phyloP scores from a whole-genome alignment of 1,139 yeast species.

The Arxiozyma telluris region DNA sequence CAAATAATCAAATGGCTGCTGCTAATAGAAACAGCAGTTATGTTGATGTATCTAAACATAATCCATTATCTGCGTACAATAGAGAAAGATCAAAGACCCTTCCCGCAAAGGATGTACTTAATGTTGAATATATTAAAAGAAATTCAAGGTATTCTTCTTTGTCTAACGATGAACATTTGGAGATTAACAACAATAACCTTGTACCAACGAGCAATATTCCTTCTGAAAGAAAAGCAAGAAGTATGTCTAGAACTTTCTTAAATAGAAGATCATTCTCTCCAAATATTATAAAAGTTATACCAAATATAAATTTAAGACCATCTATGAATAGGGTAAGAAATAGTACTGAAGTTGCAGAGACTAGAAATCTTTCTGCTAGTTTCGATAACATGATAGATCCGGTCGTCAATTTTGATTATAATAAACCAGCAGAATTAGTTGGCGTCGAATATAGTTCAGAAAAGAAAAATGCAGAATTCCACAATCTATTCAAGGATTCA shows the following conservation, averaged over 20 bases:
- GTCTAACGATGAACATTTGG: constrained; percentile 12
- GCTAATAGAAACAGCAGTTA: constrained; percentile 13
- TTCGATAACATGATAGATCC: constrained; percentile 8
- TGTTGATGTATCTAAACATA: constrained; percentile 10
- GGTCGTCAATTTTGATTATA: constrained; percentile 12
- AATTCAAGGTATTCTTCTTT: constrained; percentile 14
- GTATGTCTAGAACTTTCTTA: constrained; percentile 21
- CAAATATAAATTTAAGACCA: constrained; percentile 17
- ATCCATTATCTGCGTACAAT: constrained; percentile 6
- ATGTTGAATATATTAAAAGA: constrained; percentile 8
- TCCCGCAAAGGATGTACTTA: constrained; percentile 13
- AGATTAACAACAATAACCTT: neutral
- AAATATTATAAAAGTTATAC: constrained; percentile 23
- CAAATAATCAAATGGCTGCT: neutral
- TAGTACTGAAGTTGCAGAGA: constrained; percentile 8
- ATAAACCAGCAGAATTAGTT: constrained; percentile 17
- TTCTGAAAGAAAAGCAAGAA: constrained; percentile 21
- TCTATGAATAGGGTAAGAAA: constrained; percentile 17
- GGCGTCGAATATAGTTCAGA: constrained; percentile 30
- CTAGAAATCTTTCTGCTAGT: neutral
- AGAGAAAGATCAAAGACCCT: constrained; percentile 22
- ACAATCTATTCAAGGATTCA: constrained; percentile 45
- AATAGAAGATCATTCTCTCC: constrained; percentile 28
- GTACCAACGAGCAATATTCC: neutral
- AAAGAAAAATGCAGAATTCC: constrained; percentile 56